Evolutionary conservation across 441 rosid species (phyloP), one percentile per base, ranked within the genome.

Genomic region (Erodium texanum): DNA sequence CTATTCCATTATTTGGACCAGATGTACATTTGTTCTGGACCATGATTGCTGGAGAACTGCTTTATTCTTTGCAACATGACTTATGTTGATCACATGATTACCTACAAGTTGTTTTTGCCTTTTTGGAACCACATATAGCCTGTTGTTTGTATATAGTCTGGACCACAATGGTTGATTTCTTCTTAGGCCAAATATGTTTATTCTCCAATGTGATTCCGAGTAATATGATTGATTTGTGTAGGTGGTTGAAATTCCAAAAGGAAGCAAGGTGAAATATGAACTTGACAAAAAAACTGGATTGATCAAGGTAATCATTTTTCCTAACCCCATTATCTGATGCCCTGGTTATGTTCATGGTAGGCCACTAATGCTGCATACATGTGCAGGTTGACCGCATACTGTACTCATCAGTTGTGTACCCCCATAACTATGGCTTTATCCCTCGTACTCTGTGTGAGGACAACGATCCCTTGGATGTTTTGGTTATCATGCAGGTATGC

Each of bases 321-420:
- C 70, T 22, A 64, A 19, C 41, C 63, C 27, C n/a, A 52, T 24
- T 27, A 4, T 8, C 23, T 16, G 63, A 43, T 75, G 29, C 9
- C 48, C 59, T 20, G 54, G 34, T 0, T 22, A 22, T 66, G 68
- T 76, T 24, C 19, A 6, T 32, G 62, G 32, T 23, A 16, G 61
- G 48, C 70, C 77, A 71, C 74, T 76, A 62, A 70, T 27, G 12
- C 45, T 64, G 9, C 24, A 3, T 66, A 12, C 14, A 45, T 74
- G 36, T 66, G 72, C 68, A 93, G 99, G 99, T 94, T 69, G 98
- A 94, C 66, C 98, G 98, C 62, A 73, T 94, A 43, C 96, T 94
- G 27, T 94, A 92, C 83, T 94, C 99, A 69, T 94, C 99, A n/a
- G 96, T 92, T 74, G 99, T 94, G 78, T 94, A 94, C 85, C 99